These are phyloP conservation scores for Begonia fuchsioides DNA, from an alignment of 306 rosid genomes.

Conservation along the genomic window DNA sequence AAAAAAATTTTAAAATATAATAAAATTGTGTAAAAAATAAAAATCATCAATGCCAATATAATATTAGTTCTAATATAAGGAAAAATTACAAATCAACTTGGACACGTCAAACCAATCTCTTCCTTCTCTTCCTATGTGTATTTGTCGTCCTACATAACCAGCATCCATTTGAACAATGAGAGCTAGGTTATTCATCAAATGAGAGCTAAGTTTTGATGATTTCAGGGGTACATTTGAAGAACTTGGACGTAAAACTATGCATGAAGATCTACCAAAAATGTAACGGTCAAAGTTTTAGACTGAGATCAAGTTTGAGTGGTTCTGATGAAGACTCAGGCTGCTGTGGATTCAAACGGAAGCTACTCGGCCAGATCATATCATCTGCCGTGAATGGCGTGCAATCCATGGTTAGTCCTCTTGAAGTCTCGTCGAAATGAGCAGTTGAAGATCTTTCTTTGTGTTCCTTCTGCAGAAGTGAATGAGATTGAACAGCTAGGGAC, in stretches of 20 bases:
- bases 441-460: slow-evolving; percentile 28
- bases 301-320: slow-evolving; percentile 46
- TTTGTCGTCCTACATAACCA: too few relatives aligned
- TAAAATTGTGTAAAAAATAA: too few relatives aligned
- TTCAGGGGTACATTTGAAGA: too few relatives aligned
- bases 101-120: too few relatives aligned
- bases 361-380: slow-evolving; percentile 67
- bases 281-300: slow-evolving; percentile 44
- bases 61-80: too few relatives aligned
- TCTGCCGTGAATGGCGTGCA: slow-evolving; percentile 30
- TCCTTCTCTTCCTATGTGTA: too few relatives aligned
- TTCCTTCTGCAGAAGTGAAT: slow-evolving; percentile 60
- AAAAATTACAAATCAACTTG: too few relatives aligned
- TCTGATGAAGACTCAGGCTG: slow-evolving; percentile 24
- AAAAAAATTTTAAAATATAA: too few relatives aligned
- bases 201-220: too few relatives aligned
- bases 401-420: slow-evolving; percentile 30
- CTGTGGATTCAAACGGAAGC: slow-evolving; percentile 48
- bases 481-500: slow-evolving; percentile 58
- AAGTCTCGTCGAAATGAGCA: slow-evolving; percentile 37
- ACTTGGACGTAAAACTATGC: not conserved
- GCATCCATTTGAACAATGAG: too few relatives aligned
- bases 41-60: too few relatives aligned
- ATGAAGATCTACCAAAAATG: not conserved
- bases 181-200: too few relatives aligned